Evolutionary conservation across 306 rosid species (phyloP).

Genomic region (Prunus davidiana): DNA sequence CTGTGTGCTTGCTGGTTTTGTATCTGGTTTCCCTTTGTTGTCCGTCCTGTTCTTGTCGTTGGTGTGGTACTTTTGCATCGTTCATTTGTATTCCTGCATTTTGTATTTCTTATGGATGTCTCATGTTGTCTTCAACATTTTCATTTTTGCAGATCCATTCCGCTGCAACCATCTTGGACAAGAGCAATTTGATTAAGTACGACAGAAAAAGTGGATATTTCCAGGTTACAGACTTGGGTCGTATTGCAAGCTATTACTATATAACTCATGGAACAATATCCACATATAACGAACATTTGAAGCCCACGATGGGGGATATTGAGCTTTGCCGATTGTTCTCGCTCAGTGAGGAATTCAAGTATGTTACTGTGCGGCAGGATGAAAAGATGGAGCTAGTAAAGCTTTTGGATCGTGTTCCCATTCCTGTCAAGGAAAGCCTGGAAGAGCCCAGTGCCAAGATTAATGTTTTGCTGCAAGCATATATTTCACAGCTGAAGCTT

Average conservation of each 20-base stretch:
- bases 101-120: conserved; percentile 4
- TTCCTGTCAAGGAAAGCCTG: conserved; percentile 93
- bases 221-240: conserved; percentile 96
- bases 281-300: conserved; percentile 89
- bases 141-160: conserved; percentile 74
- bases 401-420: conserved; percentile 88
- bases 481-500: conserved; percentile 86
- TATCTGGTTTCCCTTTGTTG: neutral
- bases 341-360: conserved; percentile 92
- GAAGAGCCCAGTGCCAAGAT: conserved; percentile 98
- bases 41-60: neutral
- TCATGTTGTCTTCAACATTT: conserved; percentile 11
- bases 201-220: conserved; percentile 95
- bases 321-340: conserved; percentile 92
- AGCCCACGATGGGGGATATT: conserved; percentile 94
- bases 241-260: conserved; percentile 93
- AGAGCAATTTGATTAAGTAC: conserved; percentile 84
- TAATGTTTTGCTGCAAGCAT: conserved; percentile 88
- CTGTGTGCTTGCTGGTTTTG: neutral
- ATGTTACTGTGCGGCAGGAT: conserved; percentile 88
- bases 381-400: conserved; percentile 93
- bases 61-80: neutral
- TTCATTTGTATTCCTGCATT: neutral
- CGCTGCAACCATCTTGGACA: conserved; percentile 79
- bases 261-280: conserved; percentile 93